Evolutionary conservation across 176 grass and related monocot species (phyloP).

Genomic region (Zea mays): DNA sequence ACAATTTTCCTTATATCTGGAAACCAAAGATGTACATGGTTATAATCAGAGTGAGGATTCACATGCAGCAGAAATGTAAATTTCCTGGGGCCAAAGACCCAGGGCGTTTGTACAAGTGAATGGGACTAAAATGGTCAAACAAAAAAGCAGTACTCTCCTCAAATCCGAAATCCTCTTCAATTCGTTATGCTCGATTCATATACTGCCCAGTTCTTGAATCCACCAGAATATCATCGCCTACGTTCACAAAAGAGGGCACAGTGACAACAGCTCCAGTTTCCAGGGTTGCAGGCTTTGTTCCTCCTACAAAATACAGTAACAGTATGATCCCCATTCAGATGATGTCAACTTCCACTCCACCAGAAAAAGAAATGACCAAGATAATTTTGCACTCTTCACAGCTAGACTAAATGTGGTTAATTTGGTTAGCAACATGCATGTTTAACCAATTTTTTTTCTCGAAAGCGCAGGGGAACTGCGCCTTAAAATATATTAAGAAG

Average conservation of each 20-base stretch:
- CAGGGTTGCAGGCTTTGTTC: constrained; percentile 79
- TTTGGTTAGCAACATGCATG: constrained; percentile 13
- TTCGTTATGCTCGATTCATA: constrained; percentile 68
- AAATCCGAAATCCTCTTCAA: not conserved
- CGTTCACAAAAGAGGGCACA: constrained; percentile 77
- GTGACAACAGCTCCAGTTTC: constrained; percentile 88
- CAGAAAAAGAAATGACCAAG: not conserved
- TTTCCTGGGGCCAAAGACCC: constrained; percentile 18
- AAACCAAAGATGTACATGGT: not conserved
- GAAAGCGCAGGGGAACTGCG: too few relatives aligned
- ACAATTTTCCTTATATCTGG: not conserved
- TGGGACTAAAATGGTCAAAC: constrained; percentile 3
- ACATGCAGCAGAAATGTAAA: not conserved
- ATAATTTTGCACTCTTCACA: constrained; percentile 1
- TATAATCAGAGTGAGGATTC: not conserved
- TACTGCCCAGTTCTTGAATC: constrained; percentile 96
- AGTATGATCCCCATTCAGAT: not conserved
- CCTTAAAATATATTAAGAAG: too few relatives aligned
- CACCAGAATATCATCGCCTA: constrained; percentile 62
- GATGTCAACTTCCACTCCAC: not conserved
- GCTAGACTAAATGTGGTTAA: not conserved
- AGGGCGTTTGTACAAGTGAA: constrained; percentile 21
- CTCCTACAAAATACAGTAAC: constrained; percentile 55
- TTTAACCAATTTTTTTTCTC: constrained; percentile 25
- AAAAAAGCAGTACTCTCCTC: constrained; percentile 24